Evolutionary conservation across 2,329 filamentous ascomycete genomes (phyloP).

Genomic region (Talaromyces sp.): DNA sequence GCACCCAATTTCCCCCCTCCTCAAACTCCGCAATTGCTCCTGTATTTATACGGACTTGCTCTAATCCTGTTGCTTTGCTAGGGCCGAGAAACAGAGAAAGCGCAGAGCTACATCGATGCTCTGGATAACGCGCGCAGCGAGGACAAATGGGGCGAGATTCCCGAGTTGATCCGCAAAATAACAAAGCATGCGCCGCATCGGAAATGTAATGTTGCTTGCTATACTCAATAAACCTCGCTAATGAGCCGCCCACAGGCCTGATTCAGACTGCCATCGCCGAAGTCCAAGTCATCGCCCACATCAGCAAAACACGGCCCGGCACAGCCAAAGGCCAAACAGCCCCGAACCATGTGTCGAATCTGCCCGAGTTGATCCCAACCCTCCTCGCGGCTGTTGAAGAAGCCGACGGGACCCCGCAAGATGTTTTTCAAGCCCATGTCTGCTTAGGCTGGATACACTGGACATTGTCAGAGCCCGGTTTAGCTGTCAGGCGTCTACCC

Average conservation of each 20-base stretch:
- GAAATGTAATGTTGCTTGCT: slow-evolving; percentile 58
- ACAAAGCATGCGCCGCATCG: slow-evolving; percentile 86
- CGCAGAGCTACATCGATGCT: slow-evolving; percentile 71
- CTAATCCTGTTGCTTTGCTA: slow-evolving; percentile 18
- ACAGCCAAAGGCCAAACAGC: slow-evolving; percentile 21
- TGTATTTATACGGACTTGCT: slow-evolving; percentile 17
- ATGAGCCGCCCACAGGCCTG: slow-evolving; percentile 51
- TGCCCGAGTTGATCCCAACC: slow-evolving; percentile 36
- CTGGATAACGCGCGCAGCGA: slow-evolving; percentile 85
- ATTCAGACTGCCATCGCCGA: slow-evolving; percentile 67
- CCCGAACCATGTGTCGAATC: slow-evolving; percentile 33
- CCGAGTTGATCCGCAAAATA: slow-evolving; percentile 86
- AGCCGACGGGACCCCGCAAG: slow-evolving; percentile 51
- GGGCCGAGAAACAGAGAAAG: slow-evolving; percentile 64
- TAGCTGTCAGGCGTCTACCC: slow-evolving; percentile 60
- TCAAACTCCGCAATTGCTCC: not conserved
- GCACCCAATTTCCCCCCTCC: not conserved
- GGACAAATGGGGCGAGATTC: slow-evolving; percentile 79
- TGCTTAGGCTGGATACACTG: slow-evolving; percentile 84
- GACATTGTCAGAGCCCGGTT: slow-evolving; percentile 63
- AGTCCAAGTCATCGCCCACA: slow-evolving; percentile 57
- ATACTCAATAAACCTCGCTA: slow-evolving; percentile 12
- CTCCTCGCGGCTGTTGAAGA: slow-evolving; percentile 53
- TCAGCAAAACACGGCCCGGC: slow-evolving; percentile 29
- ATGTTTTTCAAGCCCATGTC: slow-evolving; percentile 71